Evolutionary conservation across 441 rosid species (phyloP).

Genomic region (Melastoma candidum): DNA sequence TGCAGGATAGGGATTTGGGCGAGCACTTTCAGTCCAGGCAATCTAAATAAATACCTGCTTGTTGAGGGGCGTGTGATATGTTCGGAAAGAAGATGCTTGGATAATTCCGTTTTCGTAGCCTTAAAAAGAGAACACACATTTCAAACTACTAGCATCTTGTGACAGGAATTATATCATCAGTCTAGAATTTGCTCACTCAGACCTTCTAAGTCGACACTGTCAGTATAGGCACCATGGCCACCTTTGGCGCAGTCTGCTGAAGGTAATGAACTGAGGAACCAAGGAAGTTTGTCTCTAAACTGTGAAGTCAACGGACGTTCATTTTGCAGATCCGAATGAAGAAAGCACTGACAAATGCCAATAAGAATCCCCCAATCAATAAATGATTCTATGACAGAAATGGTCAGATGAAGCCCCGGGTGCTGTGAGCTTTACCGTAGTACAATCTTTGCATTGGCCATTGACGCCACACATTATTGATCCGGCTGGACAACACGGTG

Average conservation of each 20-base stretch:
- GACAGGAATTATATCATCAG: constrained; percentile 5
- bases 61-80: constrained; percentile 94
- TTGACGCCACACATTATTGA: constrained; percentile 45
- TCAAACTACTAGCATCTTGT: neutral
- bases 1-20: neutral
- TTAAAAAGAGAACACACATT: constrained; percentile 20
- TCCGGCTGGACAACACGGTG: constrained; percentile 77
- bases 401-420: neutral
- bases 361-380: constrained; percentile 15
- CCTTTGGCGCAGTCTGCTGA: constrained; percentile 99
- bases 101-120: constrained; percentile 73
- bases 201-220: constrained; percentile 87
- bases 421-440: constrained; percentile 55
- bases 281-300: constrained; percentile 89
- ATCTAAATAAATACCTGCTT: constrained; percentile 52
- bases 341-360: constrained; percentile 67
- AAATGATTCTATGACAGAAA: neutral
- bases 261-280: constrained; percentile 92
- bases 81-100: constrained; percentile 96
- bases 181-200: neutral
- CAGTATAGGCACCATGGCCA: constrained; percentile 94
- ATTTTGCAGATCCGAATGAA: constrained; percentile 71
- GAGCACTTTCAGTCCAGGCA: too few species aligned
- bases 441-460: constrained; percentile 93
- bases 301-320: constrained; percentile 88